Evolutionary conservation across 129 eudicot species (phyloP), one percentile per base, ranked within the genome.

Genomic region (Artemisia argyi): DNA sequence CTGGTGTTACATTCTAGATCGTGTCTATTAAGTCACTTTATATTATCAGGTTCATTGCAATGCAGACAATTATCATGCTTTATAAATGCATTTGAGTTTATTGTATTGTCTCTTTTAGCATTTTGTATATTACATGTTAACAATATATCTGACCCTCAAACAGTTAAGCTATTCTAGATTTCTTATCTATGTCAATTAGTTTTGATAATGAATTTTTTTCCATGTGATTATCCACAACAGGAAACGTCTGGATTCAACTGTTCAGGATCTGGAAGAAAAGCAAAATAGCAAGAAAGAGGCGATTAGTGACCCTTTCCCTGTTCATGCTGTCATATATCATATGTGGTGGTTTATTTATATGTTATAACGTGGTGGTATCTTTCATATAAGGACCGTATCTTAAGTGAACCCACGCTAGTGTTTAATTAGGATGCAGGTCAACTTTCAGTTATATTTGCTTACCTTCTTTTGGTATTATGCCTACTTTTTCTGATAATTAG

Each of bases 211-310:
- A 61, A 10, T 53, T 14, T 62, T 19, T 7, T 20, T 18, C 16
- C 64, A 16, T 71, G 26, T 52, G 65, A 55, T 52, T 77, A 46
- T 73, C 60, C 16, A 52, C 68, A 14, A 66, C 77, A 91, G 97
- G 86, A 93, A 93, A 74, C 96, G 97, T 72, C 71, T 93, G 78
- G 98, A 93, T 85, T 74, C 85, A 60, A 87, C 96, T 63, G 87
- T 93, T 77, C 98, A 87, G 73, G 95, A 93, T 76, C 60, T 93
- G 76, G 96, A 93, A 83, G 96, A 84, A 74, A 93, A 93, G 85
- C 98, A 89, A 78, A 93, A 84, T 73, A 89, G 96, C 95, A 93
- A 89, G 87, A 87, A 89, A 84, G 98, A 93, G 72, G 78, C 87
- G 88, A 96, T 89, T 42, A 60, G 89, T 83, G 16, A 62, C 35